Base-by-base conservation (phyloP, 768 basidiomycete species). In the Ramaria sp. region DNA sequence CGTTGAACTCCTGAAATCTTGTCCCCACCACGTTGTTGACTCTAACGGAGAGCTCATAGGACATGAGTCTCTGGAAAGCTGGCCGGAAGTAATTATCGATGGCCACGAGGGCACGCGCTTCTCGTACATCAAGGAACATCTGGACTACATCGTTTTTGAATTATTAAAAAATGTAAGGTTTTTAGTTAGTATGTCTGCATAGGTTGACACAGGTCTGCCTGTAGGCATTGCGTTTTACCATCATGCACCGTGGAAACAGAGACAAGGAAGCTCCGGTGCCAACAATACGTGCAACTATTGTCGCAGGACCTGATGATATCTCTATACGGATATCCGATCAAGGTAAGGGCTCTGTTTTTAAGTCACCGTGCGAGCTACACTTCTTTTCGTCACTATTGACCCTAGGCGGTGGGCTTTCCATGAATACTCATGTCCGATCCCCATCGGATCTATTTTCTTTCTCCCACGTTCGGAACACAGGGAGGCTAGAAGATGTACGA, bases 61-160 rank as follows among this genome's bases (percentile, higher is more conserved):
- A 18, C 28, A 28, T 34, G 27, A 55, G 53, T 22, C 58, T 63
- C 20, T 62, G 65, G 48, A 67, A 66, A 62, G 62, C 28, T 82
- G 79, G 76, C 82, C 87, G 5, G 74, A 82, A 55, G 78, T 91
- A 38, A 59, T 77, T 30, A 70, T 91, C 36, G 85, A 92, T 44
- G 90, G 91, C 2, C 82, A 87, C 61, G 57, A 78, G 15, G 75
- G 81, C 27, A 79, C 81, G 1, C 76, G 69, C 55, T 91, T 94
- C 66, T 72, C 88, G 1, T 95, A 91, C 64, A 90, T 94, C 58
- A 77, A 78, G 39, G 89, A 93, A 64, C 89, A 93, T 66, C 70
- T 92, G 48, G 89, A 92, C 87, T 94, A 93, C 64, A 85, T 93
- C 48, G 67, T 92, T 20, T 92, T 93, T 61, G 90, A 94, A 63